Conservation (phyloP, 1,139 yeast species). For the Geotrichum armillariae region DNA sequence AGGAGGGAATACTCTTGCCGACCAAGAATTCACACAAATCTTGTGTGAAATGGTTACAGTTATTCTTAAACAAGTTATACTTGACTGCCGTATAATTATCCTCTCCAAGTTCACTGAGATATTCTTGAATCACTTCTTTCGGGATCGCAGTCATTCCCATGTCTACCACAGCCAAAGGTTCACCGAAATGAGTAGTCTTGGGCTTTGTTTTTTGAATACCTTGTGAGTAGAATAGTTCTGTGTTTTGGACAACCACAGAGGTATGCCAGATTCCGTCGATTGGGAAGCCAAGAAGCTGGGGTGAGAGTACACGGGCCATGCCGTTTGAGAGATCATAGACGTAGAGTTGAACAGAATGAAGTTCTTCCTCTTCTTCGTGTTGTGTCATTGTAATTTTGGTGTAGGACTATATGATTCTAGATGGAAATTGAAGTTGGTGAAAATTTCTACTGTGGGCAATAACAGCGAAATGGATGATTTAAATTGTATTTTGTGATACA, state of each 20-base stretch:
- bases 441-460: too few species aligned
- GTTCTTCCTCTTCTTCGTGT: neutral
- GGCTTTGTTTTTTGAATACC: constrained; percentile 56
- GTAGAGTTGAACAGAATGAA: constrained; percentile 51
- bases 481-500: too few species aligned
- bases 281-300: constrained; percentile 37
- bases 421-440: too few species aligned
- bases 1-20: constrained; percentile 51
- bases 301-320: constrained; percentile 38
- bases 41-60: constrained; percentile 69
- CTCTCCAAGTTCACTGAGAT: constrained; percentile 50
- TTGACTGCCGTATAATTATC: constrained; percentile 48
- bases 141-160: constrained; percentile 56
- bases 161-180: constrained; percentile 53
- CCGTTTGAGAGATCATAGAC: constrained; percentile 65
- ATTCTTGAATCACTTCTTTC: constrained; percentile 54
- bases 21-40: constrained; percentile 59
- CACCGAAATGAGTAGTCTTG: constrained; percentile 60
- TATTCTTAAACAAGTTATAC: constrained; percentile 63
- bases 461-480: too few species aligned
- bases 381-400: neutral
- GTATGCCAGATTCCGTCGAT: constrained; percentile 72
- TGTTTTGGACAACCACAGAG: constrained; percentile 53
- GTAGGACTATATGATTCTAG: too few species aligned
- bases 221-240: constrained; percentile 60